Evolutionary conservation across 2,329 filamentous ascomycete genomes (phyloP).

Genomic region (Diaporthe helianthi): DNA sequence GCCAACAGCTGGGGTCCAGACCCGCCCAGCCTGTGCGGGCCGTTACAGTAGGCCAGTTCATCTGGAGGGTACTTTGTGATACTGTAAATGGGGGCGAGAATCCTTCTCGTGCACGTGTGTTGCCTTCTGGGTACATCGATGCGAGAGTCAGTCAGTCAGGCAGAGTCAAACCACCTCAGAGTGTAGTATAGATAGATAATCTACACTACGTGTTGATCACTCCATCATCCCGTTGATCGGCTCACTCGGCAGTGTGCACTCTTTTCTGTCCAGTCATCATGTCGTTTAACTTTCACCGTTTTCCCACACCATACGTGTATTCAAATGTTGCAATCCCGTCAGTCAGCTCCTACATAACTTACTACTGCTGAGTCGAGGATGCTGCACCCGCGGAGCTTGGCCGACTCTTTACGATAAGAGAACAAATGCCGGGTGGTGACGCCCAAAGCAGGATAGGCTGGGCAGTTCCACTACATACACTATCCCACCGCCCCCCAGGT

Average conservation of each 20-base stretch:
- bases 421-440: background rate
- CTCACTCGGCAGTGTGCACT: background rate
- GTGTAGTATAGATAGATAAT: no score
- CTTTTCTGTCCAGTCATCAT: background rate
- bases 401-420: constrained; percentile 1
- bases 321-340: background rate
- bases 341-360: background rate
- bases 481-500: no score
- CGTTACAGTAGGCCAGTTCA: constrained; percentile 9
- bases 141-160: background rate
- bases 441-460: constrained; percentile 9
- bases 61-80: background rate
- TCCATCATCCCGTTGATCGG: background rate
- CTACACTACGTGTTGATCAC: no score
- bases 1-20: constrained; percentile 1
- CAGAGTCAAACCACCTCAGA: no score
- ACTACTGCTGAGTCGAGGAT: background rate
- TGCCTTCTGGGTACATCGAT: constrained; percentile 15
- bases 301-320: background rate
- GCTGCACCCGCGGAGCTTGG: background rate
- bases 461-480: no score
- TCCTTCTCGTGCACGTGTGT: constrained; percentile 14
- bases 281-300: background rate
- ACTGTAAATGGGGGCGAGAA: constrained; percentile 13
- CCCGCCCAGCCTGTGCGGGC: constrained; percentile 19